Percentiles rank a stretch among this genome's conserved stretches.
Evolutionary conservation across 345 rosid genomes (phyloP).

Genomic region (Isatis tinctoria): DNA sequence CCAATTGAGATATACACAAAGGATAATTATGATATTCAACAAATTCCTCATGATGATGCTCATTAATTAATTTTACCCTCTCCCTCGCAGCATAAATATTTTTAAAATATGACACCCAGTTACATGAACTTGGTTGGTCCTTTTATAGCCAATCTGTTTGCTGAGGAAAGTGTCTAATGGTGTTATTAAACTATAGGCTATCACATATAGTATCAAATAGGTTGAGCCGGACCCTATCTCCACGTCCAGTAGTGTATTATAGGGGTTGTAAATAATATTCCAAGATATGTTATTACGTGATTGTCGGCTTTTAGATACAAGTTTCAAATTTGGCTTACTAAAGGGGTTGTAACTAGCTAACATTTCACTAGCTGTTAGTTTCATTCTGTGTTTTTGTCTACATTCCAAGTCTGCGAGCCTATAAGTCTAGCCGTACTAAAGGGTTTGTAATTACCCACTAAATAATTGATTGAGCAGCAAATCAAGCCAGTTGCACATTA

Average conservation of each 20-base stretch:
- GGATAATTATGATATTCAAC: conserved; percentile 5
- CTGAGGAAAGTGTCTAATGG: background rate
- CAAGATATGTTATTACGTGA: background rate
- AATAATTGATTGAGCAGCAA: background rate
- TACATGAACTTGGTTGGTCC: background rate
- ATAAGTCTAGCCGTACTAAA: background rate
- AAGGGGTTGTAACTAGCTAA: background rate
- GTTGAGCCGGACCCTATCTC: background rate
- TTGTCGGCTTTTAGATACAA: too few relatives aligned
- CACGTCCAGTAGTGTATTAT: background rate
- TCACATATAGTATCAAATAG: background rate
- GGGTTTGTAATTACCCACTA: background rate
- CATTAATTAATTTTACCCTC: background rate
- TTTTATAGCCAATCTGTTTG: background rate
- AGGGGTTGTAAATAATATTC: background rate
- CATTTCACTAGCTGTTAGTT: background rate
- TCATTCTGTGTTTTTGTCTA: background rate
- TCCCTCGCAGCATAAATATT: background rate
- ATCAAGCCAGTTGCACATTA: background rate
- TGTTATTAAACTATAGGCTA: background rate
- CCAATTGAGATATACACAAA: conserved; percentile 15
- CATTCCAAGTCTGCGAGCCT: background rate
- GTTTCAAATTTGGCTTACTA: background rate
- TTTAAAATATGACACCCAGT: background rate
- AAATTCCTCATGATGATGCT: background rate